Percentiles rank a stretch among this genome's conserved stretches.
phyloP scores from a whole-genome alignment of 75 land plant genomes.

The Pinus albicaulis region DNA sequence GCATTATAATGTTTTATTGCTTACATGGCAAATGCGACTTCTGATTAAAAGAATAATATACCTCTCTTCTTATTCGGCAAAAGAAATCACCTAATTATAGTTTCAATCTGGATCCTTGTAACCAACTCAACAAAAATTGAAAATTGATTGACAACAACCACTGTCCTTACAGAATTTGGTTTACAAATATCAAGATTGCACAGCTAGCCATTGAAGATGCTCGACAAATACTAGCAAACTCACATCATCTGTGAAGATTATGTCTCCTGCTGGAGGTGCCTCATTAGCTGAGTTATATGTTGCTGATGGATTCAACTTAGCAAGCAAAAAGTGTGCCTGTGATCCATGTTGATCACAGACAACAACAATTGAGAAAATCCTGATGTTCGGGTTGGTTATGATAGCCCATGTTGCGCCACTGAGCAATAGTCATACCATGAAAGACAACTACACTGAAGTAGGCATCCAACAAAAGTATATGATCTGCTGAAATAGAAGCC shows the following conservation, averaged over 20 bases:
- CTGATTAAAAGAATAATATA: background rate
- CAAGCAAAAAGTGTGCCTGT: slow-evolving; percentile 77
- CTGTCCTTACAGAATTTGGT: background rate
- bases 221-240: slow-evolving; percentile 85
- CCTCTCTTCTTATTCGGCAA: slow-evolving; percentile 3
- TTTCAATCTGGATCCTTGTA: background rate
- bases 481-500: slow-evolving; percentile 87
- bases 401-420: slow-evolving; percentile 98
- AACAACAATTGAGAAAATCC: too few relatives aligned
- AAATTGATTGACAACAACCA: too few relatives aligned
- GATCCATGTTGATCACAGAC: too few relatives aligned
- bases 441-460: slow-evolving; percentile 97
- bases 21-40: slow-evolving; percentile 6
- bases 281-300: slow-evolving; percentile 74
- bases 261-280: slow-evolving; percentile 70
- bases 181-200: slow-evolving; percentile 26
- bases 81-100: slow-evolving; percentile 3
- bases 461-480: slow-evolving; percentile 87
- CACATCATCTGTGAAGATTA: slow-evolving; percentile 90
- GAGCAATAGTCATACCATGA: slow-evolving; percentile 97
- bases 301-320: slow-evolving; percentile 86
- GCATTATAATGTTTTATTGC: background rate
- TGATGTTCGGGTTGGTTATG: slow-evolving; percentile 90
- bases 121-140: background rate
- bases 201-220: slow-evolving; percentile 81